A percentile compares a stretch with the other conserved stretches of the same genome.
These are phyloP conservation scores for Rhamnella rubrinervis DNA, from an alignment of 331 rosid genomes.

Conservation along the genomic window DNA sequence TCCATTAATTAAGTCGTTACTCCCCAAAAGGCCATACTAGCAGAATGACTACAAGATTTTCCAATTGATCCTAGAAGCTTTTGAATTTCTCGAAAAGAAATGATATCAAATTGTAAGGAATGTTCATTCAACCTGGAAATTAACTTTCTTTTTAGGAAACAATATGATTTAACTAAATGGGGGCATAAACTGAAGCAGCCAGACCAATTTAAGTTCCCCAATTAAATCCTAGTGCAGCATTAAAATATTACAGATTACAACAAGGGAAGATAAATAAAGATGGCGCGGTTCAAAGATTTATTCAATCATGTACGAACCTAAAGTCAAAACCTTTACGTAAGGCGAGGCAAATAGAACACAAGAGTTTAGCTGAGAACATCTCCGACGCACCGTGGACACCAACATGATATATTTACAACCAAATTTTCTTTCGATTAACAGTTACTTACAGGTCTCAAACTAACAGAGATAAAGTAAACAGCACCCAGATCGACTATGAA, in stretches of 20 bases:
- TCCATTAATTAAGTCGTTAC: neutral
- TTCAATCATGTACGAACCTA: neutral
- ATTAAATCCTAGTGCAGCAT: neutral
- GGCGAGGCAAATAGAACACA: neutral
- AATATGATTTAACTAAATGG: neutral
- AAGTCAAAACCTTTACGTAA: neutral
- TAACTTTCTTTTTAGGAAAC: neutral
- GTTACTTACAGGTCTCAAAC: neutral
- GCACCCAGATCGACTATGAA: conserved; percentile 11
- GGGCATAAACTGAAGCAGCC: too few species aligned
- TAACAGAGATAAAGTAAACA: neutral
- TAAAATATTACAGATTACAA: neutral
- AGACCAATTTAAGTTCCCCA: neutral
- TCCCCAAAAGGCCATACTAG: neutral
- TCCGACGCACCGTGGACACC: neutral
- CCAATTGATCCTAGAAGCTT: neutral
- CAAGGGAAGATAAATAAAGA: neutral
- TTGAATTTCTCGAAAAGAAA: neutral
- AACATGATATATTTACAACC: neutral
- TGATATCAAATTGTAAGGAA: neutral
- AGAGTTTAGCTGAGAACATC: neutral
- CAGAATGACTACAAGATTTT: neutral
- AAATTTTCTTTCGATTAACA: neutral
- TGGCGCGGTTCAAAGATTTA: neutral
- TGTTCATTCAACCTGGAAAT: neutral